Evolutionary conservation across 805 yeast species (phyloP), one percentile per base, ranked within the genome.

Genomic region (Barnettozyma wickerhamii): DNA sequence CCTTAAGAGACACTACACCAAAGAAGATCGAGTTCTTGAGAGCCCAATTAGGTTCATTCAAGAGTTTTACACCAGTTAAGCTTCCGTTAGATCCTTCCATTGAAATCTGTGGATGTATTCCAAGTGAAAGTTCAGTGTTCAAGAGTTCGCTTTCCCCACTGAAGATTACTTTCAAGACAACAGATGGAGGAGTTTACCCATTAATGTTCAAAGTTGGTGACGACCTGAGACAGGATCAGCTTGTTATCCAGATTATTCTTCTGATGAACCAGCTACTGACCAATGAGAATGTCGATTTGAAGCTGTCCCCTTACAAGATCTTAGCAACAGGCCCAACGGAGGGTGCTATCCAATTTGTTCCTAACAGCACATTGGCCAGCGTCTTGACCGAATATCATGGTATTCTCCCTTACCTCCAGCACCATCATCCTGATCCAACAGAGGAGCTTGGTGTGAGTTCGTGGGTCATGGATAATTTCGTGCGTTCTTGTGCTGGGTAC

Each of bases 401-500:
- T 1, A 86, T 93, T 37, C 61, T 90, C 28, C 77, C 81, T 10
- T 93, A 73, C 52, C 65, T 93, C 36, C 76, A 75, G 48, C 66
- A 71, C 21, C 83, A 87, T 49, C 81, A 81, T 45, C 84, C 83
- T 0, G 83, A 79, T 51, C 42, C 51, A 6, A 47, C 46, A 14
- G 62, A 58, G 14, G 67, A 59, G 15, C 45, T 56, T 12, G 68
- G 66, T 1, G 66, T 64, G 3, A 56, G 58, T 23, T 58, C 54
- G 5, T 76, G 75, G 49, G 86, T 81, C 0, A 87, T 93, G 96
- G 98, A 93, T 53, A 91, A 85, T 49, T 93, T 86, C 63, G 91
- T 93, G 6, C 78, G 90, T 49, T 87, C 96, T 3, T 88, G 97
- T 59, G 97, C 99, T 19, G 99, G 99, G 0, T 93, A 93, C 58